Evolutionary conservation across 306 rosid species (phyloP).

Genomic region (Aeschynomene evenia): DNA sequence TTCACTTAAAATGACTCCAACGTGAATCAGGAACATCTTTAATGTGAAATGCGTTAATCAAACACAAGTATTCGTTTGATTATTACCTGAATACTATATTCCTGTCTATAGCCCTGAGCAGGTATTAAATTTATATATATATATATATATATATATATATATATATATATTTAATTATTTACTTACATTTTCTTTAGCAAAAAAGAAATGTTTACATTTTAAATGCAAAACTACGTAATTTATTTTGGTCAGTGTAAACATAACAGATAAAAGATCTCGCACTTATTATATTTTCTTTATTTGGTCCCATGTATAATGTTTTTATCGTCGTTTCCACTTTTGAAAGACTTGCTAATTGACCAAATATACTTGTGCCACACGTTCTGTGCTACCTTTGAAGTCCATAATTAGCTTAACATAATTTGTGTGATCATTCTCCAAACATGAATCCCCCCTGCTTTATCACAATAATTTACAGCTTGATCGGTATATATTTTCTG

Average conservation of each 20-base stretch:
- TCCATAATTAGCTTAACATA: background rate
- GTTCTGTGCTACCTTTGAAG: background rate
- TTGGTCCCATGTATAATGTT: background rate
- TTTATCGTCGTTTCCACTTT: background rate
- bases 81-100: background rate
- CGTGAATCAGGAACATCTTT: too few species aligned
- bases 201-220: background rate
- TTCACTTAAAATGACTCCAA: too few species aligned
- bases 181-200: too few species aligned
- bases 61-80: background rate
- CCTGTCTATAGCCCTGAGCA: background rate
- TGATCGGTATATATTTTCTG: background rate
- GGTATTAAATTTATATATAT: too few species aligned
- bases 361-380: background rate
- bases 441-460: background rate
- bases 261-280: background rate
- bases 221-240: background rate
- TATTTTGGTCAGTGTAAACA: background rate
- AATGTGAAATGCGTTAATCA: background rate
- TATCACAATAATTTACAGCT: background rate
- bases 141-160: too few species aligned
- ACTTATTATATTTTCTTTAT: background rate
- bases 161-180: too few species aligned
- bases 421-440: background rate
- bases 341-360: constrained; percentile 6